These are phyloP conservation scores for Rickenella mellea DNA, from an alignment of 768 basidiomycete genomes.

Conservation along the genomic window DNA sequence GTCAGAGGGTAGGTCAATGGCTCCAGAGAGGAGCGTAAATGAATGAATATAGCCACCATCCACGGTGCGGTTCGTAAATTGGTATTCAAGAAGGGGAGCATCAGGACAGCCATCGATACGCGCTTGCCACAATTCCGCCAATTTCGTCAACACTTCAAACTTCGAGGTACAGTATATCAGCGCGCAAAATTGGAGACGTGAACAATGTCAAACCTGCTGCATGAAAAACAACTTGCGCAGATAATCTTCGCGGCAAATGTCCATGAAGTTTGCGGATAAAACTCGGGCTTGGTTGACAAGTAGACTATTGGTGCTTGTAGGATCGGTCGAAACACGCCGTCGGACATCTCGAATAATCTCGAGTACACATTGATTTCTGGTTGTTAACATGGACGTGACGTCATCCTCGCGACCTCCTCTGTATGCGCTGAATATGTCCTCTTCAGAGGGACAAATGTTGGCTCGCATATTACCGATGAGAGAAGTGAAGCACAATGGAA, in stretches of 20 bases:
- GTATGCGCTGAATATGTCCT: slow-evolving; percentile 27
- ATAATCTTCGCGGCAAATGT: slow-evolving; percentile 29
- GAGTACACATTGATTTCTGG: slow-evolving; percentile 26
- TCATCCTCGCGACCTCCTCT: slow-evolving; percentile 10
- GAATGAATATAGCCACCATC: slow-evolving; percentile 21
- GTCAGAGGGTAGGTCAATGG: slow-evolving; percentile 31
- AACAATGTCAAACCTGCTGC: slow-evolving; percentile 31
- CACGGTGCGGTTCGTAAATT: slow-evolving; percentile 15
- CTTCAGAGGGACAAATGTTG: slow-evolving; percentile 29
- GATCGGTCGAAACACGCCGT: slow-evolving; percentile 13
- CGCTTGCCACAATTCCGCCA: slow-evolving; percentile 36
- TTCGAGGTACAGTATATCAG: slow-evolving; percentile 10
- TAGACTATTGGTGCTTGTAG: slow-evolving; percentile 14
- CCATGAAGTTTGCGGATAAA: slow-evolving; percentile 34
- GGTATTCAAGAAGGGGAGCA: slow-evolving; percentile 34
- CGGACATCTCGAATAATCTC: slow-evolving; percentile 26
- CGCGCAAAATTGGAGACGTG: neutral
- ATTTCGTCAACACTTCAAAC: slow-evolving; percentile 40
- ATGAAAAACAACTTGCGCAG: slow-evolving; percentile 44
- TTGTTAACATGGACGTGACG: slow-evolving; percentile 19
- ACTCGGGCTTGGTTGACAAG: slow-evolving; percentile 34
- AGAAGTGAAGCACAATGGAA: slow-evolving; percentile 29
- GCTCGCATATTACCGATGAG: slow-evolving; percentile 4
- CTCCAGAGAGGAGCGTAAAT: slow-evolving; percentile 34
- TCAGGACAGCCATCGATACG: slow-evolving; percentile 42